Conservation (phyloP, 2,329 filamentous ascomycete species). For the Phyllosticta citribraziliensis region DNA sequence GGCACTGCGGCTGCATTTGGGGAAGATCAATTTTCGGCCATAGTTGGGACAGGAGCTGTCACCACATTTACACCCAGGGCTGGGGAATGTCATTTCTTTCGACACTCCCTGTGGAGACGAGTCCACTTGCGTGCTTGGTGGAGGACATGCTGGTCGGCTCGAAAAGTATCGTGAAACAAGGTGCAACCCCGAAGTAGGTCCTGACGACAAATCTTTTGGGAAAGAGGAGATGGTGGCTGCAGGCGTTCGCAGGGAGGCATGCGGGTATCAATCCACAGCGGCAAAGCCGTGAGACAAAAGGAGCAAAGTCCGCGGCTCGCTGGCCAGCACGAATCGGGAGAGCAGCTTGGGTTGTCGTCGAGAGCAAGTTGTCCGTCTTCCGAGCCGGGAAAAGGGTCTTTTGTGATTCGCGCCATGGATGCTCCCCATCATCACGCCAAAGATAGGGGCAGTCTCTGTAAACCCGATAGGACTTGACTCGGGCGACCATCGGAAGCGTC, state of each 20-base stretch:
- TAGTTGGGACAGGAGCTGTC: too few relatives aligned
- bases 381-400: background rate
- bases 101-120: too few relatives aligned
- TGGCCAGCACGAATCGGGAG: background rate
- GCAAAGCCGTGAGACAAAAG: background rate
- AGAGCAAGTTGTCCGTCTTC: background rate
- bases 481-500: background rate
- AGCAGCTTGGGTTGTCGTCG: background rate
- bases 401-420: background rate
- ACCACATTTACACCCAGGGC: too few relatives aligned
- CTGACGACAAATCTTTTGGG: background rate
- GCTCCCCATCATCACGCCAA: background rate
- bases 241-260: background rate
- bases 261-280: background rate
- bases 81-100: too few relatives aligned
- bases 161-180: background rate
- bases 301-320: background rate
- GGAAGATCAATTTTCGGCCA: too few relatives aligned
- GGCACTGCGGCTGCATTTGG: too few relatives aligned
- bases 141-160: background rate
- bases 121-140: too few relatives aligned
- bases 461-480: background rate
- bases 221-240: background rate
- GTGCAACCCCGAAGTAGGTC: background rate
- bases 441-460: background rate